phyloP scores from a whole-genome alignment of 805 yeast genomes.

The Metschnikowia continentalis region DNA sequence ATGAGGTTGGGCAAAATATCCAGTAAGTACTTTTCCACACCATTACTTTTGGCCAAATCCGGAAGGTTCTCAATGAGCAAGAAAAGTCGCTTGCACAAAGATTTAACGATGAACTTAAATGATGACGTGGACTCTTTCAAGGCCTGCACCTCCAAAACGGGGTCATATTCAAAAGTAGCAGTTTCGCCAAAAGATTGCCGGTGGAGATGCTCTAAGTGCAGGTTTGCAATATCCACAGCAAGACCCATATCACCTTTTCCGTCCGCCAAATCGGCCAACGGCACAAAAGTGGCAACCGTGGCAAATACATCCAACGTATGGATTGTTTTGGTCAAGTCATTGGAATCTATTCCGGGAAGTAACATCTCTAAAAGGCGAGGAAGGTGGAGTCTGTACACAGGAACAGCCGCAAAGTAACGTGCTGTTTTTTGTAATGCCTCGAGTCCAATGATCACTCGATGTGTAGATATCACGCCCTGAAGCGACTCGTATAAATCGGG shows the following conservation, averaged over 20 bases:
- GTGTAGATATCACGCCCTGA: conserved; percentile 67
- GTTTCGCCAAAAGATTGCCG: conserved; percentile 28
- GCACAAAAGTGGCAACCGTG: conserved; percentile 65
- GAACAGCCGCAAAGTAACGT: conserved; percentile 60
- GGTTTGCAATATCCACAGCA: conserved; percentile 56
- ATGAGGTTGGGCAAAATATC: conserved; percentile 35
- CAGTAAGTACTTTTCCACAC: conserved; percentile 47
- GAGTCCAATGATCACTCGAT: conserved; percentile 71
- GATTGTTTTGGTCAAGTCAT: conserved; percentile 72
- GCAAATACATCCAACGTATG: conserved; percentile 67
- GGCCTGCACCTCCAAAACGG: conserved; percentile 49
- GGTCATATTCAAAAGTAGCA: conserved; percentile 29
- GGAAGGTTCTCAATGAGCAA: conserved; percentile 66
- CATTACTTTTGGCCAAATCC: conserved; percentile 48
- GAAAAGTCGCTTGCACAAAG: conserved; percentile 57
- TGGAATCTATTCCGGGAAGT: conserved; percentile 81
- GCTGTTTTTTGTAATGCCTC: conserved; percentile 61
- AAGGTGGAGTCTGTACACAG: conserved; percentile 70
- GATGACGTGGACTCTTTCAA: conserved; percentile 69
- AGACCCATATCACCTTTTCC: conserved; percentile 35
- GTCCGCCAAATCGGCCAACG: conserved; percentile 57
- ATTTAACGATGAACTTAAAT: conserved; percentile 55
- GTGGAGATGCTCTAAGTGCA: conserved; percentile 57
- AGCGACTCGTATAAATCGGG: conserved; percentile 76
- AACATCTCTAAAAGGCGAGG: conserved; percentile 67